Evolutionary conservation across 345 rosid species (phyloP).

Genomic region (Eucalyptus camaldulensis): DNA sequence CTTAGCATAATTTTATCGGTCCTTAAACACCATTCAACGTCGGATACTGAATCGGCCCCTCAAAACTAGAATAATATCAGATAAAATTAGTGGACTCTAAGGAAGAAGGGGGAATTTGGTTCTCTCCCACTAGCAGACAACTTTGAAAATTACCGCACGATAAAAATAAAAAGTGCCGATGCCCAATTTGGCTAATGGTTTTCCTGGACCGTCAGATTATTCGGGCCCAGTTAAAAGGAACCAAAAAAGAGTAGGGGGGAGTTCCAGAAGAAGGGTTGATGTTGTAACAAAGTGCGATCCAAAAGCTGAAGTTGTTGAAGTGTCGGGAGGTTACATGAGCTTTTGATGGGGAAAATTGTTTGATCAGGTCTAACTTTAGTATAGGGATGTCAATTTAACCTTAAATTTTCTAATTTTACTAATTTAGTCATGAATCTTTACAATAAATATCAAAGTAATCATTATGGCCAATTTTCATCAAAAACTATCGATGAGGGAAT

Average conservation of each 20-base stretch:
- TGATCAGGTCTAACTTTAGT: rapidly evolving
- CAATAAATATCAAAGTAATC: rapidly evolving
- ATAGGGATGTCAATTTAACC: rapidly evolving
- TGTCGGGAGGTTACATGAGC: background rate
- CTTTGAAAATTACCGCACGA: background rate
- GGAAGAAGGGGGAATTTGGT: background rate
- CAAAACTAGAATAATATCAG: background rate
- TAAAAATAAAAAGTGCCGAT: background rate
- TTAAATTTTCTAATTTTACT: rapidly evolving
- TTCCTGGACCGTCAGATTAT: background rate
- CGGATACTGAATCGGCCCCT: background rate
- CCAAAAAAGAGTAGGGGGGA: background rate
- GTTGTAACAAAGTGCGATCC: background rate
- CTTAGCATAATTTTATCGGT: background rate
- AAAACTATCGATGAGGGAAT: rapidly evolving
- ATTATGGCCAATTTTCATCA: rapidly evolving
- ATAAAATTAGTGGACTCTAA: background rate
- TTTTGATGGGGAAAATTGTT: background rate
- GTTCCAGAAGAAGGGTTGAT: background rate
- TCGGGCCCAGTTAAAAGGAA: background rate
- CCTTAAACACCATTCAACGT: background rate
- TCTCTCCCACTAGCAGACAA: background rate
- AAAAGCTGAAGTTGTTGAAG: background rate
- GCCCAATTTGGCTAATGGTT: background rate
- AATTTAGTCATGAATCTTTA: rapidly evolving